These are phyloP conservation scores for Verticillium albo-atrum DNA, from an alignment of 2,329 filamentous ascomycete genomes.

Conservation along the genomic window DNA sequence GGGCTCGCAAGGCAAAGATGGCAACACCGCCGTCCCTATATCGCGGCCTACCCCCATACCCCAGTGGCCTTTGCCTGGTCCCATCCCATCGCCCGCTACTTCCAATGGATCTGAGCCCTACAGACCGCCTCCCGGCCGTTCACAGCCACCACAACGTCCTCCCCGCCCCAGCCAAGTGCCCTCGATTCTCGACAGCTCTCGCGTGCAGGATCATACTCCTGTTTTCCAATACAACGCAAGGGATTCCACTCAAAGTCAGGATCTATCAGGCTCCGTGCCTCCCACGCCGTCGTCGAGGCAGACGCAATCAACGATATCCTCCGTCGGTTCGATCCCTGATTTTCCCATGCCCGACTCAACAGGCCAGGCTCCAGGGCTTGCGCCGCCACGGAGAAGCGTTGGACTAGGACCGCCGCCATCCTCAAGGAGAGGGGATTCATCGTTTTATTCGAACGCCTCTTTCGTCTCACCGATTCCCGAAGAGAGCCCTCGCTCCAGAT, in stretches of 20 bases:
- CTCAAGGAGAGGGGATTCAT: constrained; percentile 55
- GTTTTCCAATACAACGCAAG: constrained; percentile 42
- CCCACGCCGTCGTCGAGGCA: constrained; percentile 45
- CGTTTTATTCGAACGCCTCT: constrained; percentile 61
- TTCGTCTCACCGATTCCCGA: constrained; percentile 74
- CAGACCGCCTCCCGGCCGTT: constrained; percentile 44
- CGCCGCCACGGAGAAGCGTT: constrained; percentile 41
- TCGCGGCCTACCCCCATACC: constrained; percentile 47
- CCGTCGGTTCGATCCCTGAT: constrained; percentile 55
- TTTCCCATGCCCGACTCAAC: constrained; percentile 41
- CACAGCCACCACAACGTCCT: constrained; percentile 52
- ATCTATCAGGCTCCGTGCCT: constrained; percentile 31
- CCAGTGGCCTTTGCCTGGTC: constrained; percentile 49
- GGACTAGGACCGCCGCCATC: constrained; percentile 57
- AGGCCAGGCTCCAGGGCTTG: constrained; percentile 16
- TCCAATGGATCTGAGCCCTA: constrained; percentile 36
- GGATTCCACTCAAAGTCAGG: constrained; percentile 28
- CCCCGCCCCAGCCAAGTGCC: constrained; percentile 56
- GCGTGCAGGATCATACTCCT: constrained; percentile 51
- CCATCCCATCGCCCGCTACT: constrained; percentile 27
- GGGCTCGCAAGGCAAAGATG: constrained; percentile 30
- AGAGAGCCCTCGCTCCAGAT: constrained; percentile 55
- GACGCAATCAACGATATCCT: constrained; percentile 48
- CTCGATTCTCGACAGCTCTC: constrained; percentile 53
- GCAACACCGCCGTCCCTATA: constrained; percentile 41